A percentile compares a stretch with the other conserved stretches of the same genome.
These are phyloP conservation scores for Talaromyces sp. DNA, from an alignment of 2,329 filamentous ascomycete species.

Conservation along the genomic window DNA sequence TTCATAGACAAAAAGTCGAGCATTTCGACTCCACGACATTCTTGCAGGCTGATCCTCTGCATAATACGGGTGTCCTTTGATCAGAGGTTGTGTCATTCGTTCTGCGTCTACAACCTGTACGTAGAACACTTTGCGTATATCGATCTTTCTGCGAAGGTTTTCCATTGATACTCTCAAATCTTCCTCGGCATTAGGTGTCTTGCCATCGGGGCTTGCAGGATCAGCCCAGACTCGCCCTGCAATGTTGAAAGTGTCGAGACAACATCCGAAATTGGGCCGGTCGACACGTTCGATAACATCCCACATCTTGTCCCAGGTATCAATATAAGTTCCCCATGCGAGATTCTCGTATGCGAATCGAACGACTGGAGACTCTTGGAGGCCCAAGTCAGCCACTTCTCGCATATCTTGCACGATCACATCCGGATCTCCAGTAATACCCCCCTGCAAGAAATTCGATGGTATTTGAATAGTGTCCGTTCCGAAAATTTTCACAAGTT, in stretches of 20 bases:
- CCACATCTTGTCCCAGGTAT: conserved; percentile 70
- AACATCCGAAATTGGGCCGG: conserved; percentile 68
- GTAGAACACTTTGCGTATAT: conserved; percentile 65
- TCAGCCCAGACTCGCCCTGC: conserved; percentile 67
- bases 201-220: conserved; percentile 45
- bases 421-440: conserved; percentile 47
- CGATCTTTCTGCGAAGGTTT: conserved; percentile 52
- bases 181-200: conserved; percentile 45
- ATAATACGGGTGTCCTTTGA: conserved; percentile 56
- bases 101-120: conserved; percentile 73
- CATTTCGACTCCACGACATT: conserved; percentile 77
- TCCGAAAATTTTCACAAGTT: conserved; percentile 56
- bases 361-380: conserved; percentile 53
- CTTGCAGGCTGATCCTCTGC: conserved; percentile 54
- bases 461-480: conserved; percentile 67
- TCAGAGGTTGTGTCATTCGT: conserved; percentile 54
- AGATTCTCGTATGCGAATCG: conserved; percentile 70
- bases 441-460: conserved; percentile 58
- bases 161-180: conserved; percentile 53
- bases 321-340: conserved; percentile 64
- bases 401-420: conserved; percentile 60
- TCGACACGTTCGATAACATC: conserved; percentile 63
- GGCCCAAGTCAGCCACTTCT: conserved; percentile 64
- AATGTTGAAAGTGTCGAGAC: conserved; percentile 75
- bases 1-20: conserved; percentile 64